Conservation (phyloP, 148 eudicot genomes). For the Suaeda aralocaspica region DNA sequence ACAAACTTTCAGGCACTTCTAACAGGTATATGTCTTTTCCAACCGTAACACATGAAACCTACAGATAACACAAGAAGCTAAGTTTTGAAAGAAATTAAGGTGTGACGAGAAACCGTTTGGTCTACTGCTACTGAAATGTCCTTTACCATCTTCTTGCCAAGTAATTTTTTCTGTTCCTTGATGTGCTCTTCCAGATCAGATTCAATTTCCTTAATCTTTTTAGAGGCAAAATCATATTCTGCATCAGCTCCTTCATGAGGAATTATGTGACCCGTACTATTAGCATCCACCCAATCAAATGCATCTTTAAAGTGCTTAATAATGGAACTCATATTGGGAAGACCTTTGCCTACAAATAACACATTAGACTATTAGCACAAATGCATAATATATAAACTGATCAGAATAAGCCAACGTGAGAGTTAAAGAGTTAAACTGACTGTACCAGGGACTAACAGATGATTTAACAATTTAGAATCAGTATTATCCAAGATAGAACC, state of each 20-base stretch:
- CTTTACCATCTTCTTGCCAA: slow-evolving; percentile 71
- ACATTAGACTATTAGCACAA: slow-evolving; percentile 19
- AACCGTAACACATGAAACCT: slow-evolving; percentile 73
- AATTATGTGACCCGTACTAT: slow-evolving; percentile 79
- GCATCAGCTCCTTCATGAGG: slow-evolving; percentile 79
- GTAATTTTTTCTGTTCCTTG: slow-evolving; percentile 63
- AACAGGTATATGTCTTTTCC: slow-evolving; percentile 91
- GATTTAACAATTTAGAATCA: slow-evolving; percentile 56
- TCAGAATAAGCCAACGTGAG: slow-evolving; percentile 1
- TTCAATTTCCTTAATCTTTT: slow-evolving; percentile 54
- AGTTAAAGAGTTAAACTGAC: slow-evolving; percentile 3
- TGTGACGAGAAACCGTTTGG: slow-evolving; percentile 11
- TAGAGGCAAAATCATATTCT: slow-evolving; percentile 74
- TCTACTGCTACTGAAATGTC: slow-evolving; percentile 1
- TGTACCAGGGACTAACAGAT: slow-evolving; percentile 76
- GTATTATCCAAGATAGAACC: slow-evolving; percentile 54
- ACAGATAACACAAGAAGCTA: slow-evolving; percentile 20
- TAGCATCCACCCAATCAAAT: slow-evolving; percentile 95
- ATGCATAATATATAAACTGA: neutral
- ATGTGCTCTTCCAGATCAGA: slow-evolving; percentile 56
- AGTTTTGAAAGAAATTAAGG: slow-evolving; percentile 11
- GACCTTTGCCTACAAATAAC: slow-evolving; percentile 62
- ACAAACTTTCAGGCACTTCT: slow-evolving; percentile 77
- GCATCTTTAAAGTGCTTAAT: slow-evolving; percentile 73
- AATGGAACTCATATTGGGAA: slow-evolving; percentile 58